These are phyloP conservation scores for Populus trichocarpa DNA, from an alignment of 441 rosid genomes.

Conservation along the genomic window DNA sequence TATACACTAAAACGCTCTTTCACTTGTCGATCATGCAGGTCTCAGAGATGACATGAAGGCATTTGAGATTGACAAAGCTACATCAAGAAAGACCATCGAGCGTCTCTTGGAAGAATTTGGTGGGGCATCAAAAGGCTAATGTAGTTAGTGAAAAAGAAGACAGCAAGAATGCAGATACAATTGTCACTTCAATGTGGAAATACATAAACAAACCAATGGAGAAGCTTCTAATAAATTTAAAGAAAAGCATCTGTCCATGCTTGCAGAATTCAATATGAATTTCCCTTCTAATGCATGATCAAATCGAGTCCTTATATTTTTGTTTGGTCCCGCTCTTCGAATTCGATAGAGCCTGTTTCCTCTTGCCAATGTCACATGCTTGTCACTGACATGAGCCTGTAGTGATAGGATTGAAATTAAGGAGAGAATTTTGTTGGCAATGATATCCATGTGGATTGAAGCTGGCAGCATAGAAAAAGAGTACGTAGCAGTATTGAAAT, in stretches of 20 bases:
- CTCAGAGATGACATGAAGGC: conserved; percentile 49
- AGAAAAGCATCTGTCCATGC: not conserved
- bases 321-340: not conserved
- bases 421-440: no score
- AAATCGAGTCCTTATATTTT: not conserved
- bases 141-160: not conserved
- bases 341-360: not conserved
- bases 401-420: not conserved
- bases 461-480: no score
- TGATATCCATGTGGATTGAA: no score
- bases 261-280: not conserved
- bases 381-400: not conserved
- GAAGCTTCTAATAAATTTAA: not conserved
- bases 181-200: not conserved
- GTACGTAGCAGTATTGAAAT: no score
- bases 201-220: not conserved
- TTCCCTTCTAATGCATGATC: not conserved
- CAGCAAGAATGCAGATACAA: not conserved
- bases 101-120: conserved; percentile 44
- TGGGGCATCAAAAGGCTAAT: conserved; percentile 22
- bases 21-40: conserved; percentile 29
- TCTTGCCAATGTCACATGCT: not conserved
- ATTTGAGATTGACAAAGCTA: conserved; percentile 47
- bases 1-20: not conserved
- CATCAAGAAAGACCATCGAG: conserved; percentile 48